Evolutionary conservation across 306 rosid species (phyloP), one percentile per base, ranked within the genome.

Genomic region (Lithocarpus polystachyus): DNA sequence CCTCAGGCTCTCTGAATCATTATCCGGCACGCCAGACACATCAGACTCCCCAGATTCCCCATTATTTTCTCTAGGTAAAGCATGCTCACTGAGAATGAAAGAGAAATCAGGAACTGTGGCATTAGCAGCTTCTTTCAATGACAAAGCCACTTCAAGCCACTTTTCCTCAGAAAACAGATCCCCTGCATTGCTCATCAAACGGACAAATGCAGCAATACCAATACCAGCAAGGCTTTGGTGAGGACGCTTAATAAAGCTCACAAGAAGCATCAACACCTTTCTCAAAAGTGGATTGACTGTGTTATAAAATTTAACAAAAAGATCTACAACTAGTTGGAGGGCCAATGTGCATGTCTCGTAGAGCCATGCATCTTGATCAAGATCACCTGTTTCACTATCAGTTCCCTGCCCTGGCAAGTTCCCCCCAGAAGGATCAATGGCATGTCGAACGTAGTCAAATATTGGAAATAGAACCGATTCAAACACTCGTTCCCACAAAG

Each of bases 271-370:
- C 87, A 96, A 87, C 82, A 96, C 98, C 86, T 90, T 96, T 84
- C 81, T 91, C 86, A 96, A 67, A 45, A 96, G 97, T n/a, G 98
- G 98, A 84, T 91, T 91, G 88, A 96, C 99, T 1, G 92, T 91
- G 80, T 76, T 24, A 71, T 96, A 96, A 82, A 96, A 96, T 85
- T 91, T 96, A 84, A 93, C 97, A 82, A 96, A 96, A 71, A 96
- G 96, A 82, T 96, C 99, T 48, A 93, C 98, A 56, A 96, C 99
- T 81, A 96, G 82, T 78, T 93, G 99, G 72, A 96, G 97, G 51
- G 99, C 98, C 89, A 96, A 82, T n/a, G 99, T 96, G 92, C 99
- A 96, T 45, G 99, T 96, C 92, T 96, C 98, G 3, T 93, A 96
- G 75, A 96, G 88, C 99, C 99, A 96, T 35, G 94, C 90, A 84